Evolutionary conservation across 345 rosid genomes (phyloP), one percentile per base, ranked within the genome.

Genomic region (Citrus glauca): DNA sequence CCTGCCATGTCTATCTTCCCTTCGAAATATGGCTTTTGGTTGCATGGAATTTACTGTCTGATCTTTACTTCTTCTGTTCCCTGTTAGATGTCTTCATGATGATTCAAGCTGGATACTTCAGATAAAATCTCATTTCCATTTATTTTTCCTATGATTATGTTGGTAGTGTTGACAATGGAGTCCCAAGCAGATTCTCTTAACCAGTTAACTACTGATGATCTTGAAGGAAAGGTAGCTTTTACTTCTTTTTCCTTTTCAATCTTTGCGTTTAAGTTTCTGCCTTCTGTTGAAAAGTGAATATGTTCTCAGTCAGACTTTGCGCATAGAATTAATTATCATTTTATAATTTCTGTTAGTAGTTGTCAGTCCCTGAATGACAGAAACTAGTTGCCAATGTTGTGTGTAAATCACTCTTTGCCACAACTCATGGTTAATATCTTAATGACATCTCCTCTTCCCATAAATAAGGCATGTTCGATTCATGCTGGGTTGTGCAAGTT

Each of bases 131-230:
- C 42, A 77, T 48, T 9, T 75, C 50, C 25, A 20, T 45, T 28
- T 76, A 19, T 81, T 73, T 80, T 71, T 55, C 69, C 37, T 27
- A 11, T 77, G 70, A 74, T 24, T 48, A 57, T 71, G 42, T 79
- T 73, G 59, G 53, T 20, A 88, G 91, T 88, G 37, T 9, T 90
- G 91, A 83, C 88, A 77, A 90, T 92, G 97, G 97, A 92, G 83
- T 92, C 93, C 9, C 86, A 90, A 86, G 92, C 92, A 33, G 92
- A 92, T 69, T 89, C 94, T 55, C 80, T 92, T 72, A 90, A 88
- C 59, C 91, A 92, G 85, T 80, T 92, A 77, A 83, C 93, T 69
- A 82, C 89, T 2, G 90, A 86, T 77, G 94, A 90, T 72, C 90
- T 92, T 73, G 94, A 88, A 56, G 93, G 93, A 67, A 92, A 89